Evolutionary conservation across 176 grass and related monocot genomes (phyloP), one percentile per base, ranked within the genome.

Genomic region (Coix lacrymajobi): DNA sequence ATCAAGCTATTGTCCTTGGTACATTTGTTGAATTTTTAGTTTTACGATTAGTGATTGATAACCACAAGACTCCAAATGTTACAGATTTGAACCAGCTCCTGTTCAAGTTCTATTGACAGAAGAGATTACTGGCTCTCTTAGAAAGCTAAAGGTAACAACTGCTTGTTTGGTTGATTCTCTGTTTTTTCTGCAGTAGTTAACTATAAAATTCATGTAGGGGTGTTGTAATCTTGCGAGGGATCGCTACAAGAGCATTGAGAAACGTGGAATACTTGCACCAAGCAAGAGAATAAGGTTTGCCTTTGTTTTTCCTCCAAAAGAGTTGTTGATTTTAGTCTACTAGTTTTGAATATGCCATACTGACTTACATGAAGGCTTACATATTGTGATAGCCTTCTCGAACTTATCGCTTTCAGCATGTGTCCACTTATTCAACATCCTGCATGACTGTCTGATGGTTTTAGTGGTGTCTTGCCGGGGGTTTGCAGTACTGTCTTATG

Each of bases 121-220:
- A 89, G 96, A 99, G 79, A 99, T 99, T 82, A 95, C 85, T 71
- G 96, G 96, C 12, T 99, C 96, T 38, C 96, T 99, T 62, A 87
- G 96, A 69, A 92, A 93, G 83, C 87, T 99, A 56, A 99, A 99
- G 96, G 96, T 93, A 72, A 84, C 10, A 79, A 24, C 10, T 40
- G 11, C 5, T 61, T 33, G 14, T 81, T 69, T 51, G 32, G 17
- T 30, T 62, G 75, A 15, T 22, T 73, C 58, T 3, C 82, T 37
- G 40, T 26, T 20, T 74, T 25, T 74, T 62, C 12, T 75, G 19
- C 31, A 19, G 14, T 22, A 32, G 40, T 81, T 90, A 62, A 90
- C 32, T 28, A 36, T 41, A 33, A 28, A 61, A 75, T 52, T 54
- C 2, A 1, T 82, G 66, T 19, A 90, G 88, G 88, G 88, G 8